Evolutionary conservation across 257 asterid genomes (phyloP).

Genomic region (Apocynum venetum): DNA sequence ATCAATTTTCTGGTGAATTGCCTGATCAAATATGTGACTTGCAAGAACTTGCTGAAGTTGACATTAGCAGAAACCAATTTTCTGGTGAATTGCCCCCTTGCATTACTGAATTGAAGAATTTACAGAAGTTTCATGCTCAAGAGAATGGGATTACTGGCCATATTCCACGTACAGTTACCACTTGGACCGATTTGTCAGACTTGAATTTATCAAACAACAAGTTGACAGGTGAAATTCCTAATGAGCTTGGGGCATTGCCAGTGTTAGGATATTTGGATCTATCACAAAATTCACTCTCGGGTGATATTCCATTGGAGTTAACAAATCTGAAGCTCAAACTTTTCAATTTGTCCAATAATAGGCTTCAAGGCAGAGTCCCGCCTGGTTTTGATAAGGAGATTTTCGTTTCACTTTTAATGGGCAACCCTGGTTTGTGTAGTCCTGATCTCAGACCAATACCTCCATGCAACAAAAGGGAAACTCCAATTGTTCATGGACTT

Average conservation of each 20-base stretch:
- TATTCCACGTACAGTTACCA: constrained; percentile 42
- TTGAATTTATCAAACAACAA: constrained; percentile 65
- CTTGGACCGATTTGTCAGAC: constrained; percentile 52
- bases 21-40: constrained; percentile 46
- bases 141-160: constrained; percentile 53
- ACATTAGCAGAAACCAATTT: constrained; percentile 43
- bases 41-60: constrained; percentile 39
- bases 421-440: constrained; percentile 70
- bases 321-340: constrained; percentile 57
- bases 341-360: constrained; percentile 67
- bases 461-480: constrained; percentile 48
- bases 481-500: constrained; percentile 24
- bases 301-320: constrained; percentile 55
- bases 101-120: constrained; percentile 34
- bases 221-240: constrained; percentile 60
- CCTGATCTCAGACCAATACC: constrained; percentile 48
- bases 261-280: constrained; percentile 59
- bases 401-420: constrained; percentile 45
- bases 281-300: constrained; percentile 54
- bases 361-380: constrained; percentile 74
- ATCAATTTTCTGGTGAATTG: constrained; percentile 53
- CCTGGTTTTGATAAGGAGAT: constrained; percentile 36
- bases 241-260: constrained; percentile 50
- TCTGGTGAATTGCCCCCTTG: constrained; percentile 73
- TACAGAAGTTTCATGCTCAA: constrained; percentile 56